Evolutionary conservation across 2,329 filamentous ascomycete species (phyloP).

Genomic region (Penicillium psychrosexuale): DNA sequence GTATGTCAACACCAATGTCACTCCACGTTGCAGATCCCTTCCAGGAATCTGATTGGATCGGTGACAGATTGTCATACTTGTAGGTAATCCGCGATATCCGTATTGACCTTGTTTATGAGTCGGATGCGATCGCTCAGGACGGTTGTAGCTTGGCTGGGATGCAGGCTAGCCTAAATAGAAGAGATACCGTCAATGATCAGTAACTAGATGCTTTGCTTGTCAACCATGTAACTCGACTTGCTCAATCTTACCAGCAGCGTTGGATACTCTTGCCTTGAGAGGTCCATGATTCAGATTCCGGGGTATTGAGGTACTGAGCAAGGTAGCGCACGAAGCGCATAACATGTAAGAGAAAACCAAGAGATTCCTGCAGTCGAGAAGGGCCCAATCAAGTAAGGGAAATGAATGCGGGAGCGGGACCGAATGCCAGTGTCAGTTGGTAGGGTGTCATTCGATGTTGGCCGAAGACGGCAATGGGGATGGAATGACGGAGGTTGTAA

Average conservation of each 20-base stretch:
- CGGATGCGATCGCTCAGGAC: constrained; percentile 83
- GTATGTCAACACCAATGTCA: constrained; percentile 11
- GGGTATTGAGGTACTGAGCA: constrained; percentile 17
- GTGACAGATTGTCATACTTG: constrained; percentile 60
- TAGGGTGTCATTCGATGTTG: constrained; percentile 16
- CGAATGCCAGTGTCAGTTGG: constrained; percentile 11
- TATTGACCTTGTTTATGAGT: constrained; percentile 80
- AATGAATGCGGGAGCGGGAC: constrained; percentile 17
- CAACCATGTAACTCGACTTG: constrained; percentile 9
- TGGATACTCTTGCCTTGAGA: constrained; percentile 87
- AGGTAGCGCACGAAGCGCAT: constrained; percentile 30
- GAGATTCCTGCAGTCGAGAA: neutral
- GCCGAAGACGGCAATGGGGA: constrained; percentile 24
- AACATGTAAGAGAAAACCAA: constrained; percentile 23
- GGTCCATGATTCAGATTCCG: constrained; percentile 57
- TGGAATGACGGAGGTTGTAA: constrained; percentile 23
- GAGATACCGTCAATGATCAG: constrained; percentile 8
- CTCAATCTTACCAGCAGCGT: constrained; percentile 75
- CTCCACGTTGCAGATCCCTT: neutral
- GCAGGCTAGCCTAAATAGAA: constrained; percentile 66
- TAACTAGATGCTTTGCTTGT: constrained; percentile 11
- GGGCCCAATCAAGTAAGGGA: constrained; percentile 12
- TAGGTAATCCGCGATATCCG: constrained; percentile 93
- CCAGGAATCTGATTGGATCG: constrained; percentile 10
- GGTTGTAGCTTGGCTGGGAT: constrained; percentile 75